Base-by-base conservation (phyloP, 192 early-diverging fungal species). In the Rhizophagus prolifer region DNA sequence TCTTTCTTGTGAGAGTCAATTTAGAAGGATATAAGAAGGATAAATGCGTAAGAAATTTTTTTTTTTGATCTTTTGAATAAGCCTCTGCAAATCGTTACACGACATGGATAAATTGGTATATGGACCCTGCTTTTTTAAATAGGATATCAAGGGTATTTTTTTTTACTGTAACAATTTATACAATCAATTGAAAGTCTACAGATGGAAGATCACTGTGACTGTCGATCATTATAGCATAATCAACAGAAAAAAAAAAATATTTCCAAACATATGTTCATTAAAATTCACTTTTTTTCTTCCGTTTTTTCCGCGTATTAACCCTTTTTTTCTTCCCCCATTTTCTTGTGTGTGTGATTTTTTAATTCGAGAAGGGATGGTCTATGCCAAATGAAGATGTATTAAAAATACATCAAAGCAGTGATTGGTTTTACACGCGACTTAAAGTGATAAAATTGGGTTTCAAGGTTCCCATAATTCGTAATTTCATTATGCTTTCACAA, bases 401-500 rank as follows among this genome's bases (percentile, higher is more conserved):
- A 67, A 67, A 67, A 38, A 38, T 67, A 41, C 25, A 54, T 54
- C 50, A 54, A 21, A 54, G 14, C 50, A 21, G 19, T 54, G 50
- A 54, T 54, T 54, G 50, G 31, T 36, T n/a, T 38, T 41, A 9
- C n/a, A n/a, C 65, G 31, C 36, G 65, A 41, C 65, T 21, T 10
- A 41, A 38, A 21, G 50, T 54, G 50, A 54, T 54, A 54, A 54
- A 54, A 54, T 54, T 54, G 50, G 50, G 50, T 54, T 54, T 54
- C 50, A 67, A n/a, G 34, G n/a, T 67, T 67, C n/a, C 65, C 36
- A 41, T 41, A 41, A 38, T 67, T 67, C 65, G 65, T 67, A 67
- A 67, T 41, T n/a, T 67, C 65, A 67, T 67, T 67, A 28, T 67
- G 65, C 9, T 36, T 67, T 67, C 21, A n/a, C 13, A 9, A 23